Evolutionary conservation across 2,329 filamentous ascomycete genomes (phyloP), one percentile per base, ranked within the genome.

Genomic region (Hymenoscyphus occultus): DNA sequence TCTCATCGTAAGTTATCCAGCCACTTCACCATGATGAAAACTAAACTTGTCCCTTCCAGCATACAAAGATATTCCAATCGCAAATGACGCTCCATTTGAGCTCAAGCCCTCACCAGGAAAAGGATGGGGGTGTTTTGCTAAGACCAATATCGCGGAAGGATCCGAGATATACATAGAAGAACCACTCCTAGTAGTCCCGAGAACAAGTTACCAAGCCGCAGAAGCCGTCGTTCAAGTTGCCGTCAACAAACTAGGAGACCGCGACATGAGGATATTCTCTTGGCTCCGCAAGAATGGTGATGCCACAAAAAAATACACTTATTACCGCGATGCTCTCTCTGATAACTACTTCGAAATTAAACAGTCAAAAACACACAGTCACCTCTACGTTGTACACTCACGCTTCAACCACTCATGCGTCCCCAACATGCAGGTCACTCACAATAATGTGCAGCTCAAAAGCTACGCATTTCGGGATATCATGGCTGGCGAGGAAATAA

Each of bases 401-500:
- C 59, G 45, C 19, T 56, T 64, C 58, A 64, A 64, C 31, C 58
- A 60, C 35, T 56, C 61, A 58, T 35, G 48, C 19, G 31, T 56
- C 28, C 39, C 51, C 56, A 59, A 56, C 39, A 54, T 51, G 22
- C 39, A 32, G 22, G 56, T 56, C 51, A 28, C 28, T 13, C 12
- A 22, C 40, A 19, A 54, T 54, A 28, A 22, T 12, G 35, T 54
- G 39, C 28, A 35, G 59, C 35, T 39, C 56, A 19, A 59, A 39
- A 59, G 56, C 39, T 48, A 54, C 35, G 56, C 61, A 19, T 59
- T 32, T 16, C 48, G 62, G 22, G 62, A 63, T 14, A 59, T 63
- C 35, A 16, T 48, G 31, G 39, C 56, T 12, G 62, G 56, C 56
- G 56, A 63, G 16, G 62, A 63, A 57, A 63, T 63, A 13, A 63